Evolutionary conservation across 257 asterid genomes (phyloP), one percentile per base, ranked within the genome.

Genomic region (Henckelia pumila): DNA sequence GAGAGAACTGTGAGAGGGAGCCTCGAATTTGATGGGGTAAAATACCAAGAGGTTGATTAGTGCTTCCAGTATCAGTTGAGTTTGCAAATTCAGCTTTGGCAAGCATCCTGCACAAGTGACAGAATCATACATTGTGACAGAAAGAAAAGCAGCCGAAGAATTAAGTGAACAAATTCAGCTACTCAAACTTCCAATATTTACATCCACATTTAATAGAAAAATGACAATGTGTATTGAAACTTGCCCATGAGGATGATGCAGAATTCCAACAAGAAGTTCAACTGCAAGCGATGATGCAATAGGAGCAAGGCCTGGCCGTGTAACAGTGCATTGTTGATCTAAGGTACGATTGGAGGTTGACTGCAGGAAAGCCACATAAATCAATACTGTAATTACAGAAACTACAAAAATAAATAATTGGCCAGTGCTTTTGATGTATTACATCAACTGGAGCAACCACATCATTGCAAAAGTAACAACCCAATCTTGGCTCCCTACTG

Each of bases 271-370:
- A 33, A 91, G 78, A 71, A 94, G 89, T 62, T 94, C 97, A 64
- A 90, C 99, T 20, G 99, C 99, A 60, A 90, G 88, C n/a, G 97
- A 74, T 23, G 99, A 86, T 59, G 99, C 97, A 77, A 94, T 94
- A 63, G 97, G 97, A 78, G 99, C 96, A 64, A 94, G 95, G 64
- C 99, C 99, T 0, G 99, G 99, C 59, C 97, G 99, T 56, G 99
- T 91, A 75, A 91, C 99, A 22, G 99, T 94, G 75, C 99, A 94
- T 71, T 94, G 99, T 82, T 94, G 99, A 77, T 94, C 99, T 67
- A 94, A 78, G 2, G 99, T 91, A 20, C 99, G 99, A 58, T 94
- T 94, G 67, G 81, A 64, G 33, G 96, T 94, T 71, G 99, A 94
- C 99, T 94, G 87, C 74, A 73, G 64, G 70, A 52, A 72, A 57